Conservation (phyloP, 192 early-diverging fungal species). For the Coemansia sp. region DNA sequence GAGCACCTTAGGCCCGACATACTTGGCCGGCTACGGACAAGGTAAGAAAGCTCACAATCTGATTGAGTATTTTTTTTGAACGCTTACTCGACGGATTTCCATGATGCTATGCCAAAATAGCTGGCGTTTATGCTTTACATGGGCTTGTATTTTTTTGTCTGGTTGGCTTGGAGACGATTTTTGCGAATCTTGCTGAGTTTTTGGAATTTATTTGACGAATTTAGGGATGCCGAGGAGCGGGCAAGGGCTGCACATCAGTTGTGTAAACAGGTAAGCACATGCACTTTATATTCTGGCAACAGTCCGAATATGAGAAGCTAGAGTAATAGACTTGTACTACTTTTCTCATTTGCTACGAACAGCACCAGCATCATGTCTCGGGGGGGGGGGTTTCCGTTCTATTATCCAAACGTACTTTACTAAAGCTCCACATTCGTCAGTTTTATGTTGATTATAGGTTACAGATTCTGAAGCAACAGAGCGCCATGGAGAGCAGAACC, state of each 20-base stretch:
- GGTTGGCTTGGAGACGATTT: too few species aligned
- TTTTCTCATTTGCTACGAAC: too few species aligned
- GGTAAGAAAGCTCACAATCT: too few species aligned
- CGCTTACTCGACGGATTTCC: too few species aligned
- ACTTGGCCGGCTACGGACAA: too few species aligned
- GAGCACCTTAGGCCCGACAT: too few species aligned
- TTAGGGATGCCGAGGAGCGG: conserved; percentile 9
- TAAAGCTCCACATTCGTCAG: neutral
- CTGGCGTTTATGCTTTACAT: too few species aligned
- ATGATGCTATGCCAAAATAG: too few species aligned
- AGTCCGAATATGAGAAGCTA: neutral
- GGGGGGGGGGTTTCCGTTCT: neutral
- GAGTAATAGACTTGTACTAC: neutral
- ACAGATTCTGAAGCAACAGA: neutral
- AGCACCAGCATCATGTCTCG: too few species aligned
- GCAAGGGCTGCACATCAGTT: conserved; percentile 6
- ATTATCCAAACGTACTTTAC: neutral
- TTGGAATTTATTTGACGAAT: neutral
- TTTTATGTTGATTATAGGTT: neutral
- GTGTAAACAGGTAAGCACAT: conserved; percentile 4
- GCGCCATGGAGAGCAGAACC: conserved; percentile 20
- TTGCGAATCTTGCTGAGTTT: neutral
- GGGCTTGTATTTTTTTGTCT: too few species aligned
- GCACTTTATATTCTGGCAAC: too few species aligned
- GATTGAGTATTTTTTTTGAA: too few species aligned